Base-by-base conservation (phyloP, 2,329 filamentous ascomycete genomes). In the Diaporthe sp. region DNA sequence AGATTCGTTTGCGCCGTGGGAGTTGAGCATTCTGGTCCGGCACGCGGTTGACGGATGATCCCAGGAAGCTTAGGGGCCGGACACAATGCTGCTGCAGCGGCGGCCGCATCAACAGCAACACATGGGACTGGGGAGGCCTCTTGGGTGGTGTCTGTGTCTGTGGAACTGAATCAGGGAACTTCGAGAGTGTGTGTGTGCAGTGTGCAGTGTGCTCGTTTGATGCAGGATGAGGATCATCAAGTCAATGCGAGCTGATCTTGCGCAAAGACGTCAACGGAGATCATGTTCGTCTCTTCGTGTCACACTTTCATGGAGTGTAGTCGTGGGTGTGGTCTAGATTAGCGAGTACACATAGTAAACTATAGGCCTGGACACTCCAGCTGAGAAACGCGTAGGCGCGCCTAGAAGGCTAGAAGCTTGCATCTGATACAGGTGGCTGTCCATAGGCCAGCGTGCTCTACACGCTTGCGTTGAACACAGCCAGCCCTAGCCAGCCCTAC, bases 401-500 rank as follows among this genome's bases (percentile, higher is more conserved):
- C 63, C 25, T 65, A 47, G 39, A 17, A 22, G 37, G 44, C 25
- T 49, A 47, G 39, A 49, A 22, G 37, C 60, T 28, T 44, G 34
- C 60, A 44, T 63, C 58, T 63, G 61, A 65, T n/a, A 65, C 61
- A 49, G 42, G 1, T 10, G 37, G 58, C 37, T 1, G 34, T 15
- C 58, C 58, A 20, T 28, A 15, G 58, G 25, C 34, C n/a, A 47
- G 39, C 25, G 39, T 44, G 60, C 60, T 31, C 25, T 42, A 17
- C 58, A 68, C 31, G 63, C 28, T 39, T 37, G 44, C 31, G 20
- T 51, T 51, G 17, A 15, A 13, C 63, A 39, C 63, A 68, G 63
- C 63, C 63, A 68, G 63, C 63, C 63, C 63, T 68, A 68, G 31
- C 44, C 63, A 51, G 63, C 63, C 63, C 63, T 67, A 67, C 42